phyloP scores from a whole-genome alignment of 148 eudicot species.

The Amaranthus cruentus region DNA sequence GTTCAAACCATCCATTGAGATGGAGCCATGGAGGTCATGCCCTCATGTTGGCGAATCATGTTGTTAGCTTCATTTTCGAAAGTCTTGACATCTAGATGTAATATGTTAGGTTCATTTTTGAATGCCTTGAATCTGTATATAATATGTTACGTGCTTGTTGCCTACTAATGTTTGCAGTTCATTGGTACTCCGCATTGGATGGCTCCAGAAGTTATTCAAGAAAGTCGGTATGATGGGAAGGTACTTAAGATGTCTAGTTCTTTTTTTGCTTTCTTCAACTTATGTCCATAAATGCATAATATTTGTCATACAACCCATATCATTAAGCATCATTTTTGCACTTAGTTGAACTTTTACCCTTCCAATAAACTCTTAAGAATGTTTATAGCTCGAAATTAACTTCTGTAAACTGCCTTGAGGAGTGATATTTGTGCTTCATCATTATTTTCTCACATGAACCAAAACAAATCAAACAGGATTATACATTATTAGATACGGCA shows the following conservation, averaged over 20 bases:
- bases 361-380: too few species aligned
- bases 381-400: too few species aligned
- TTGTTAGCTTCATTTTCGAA: neutral
- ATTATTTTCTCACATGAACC: too few species aligned
- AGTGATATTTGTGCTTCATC: too few species aligned
- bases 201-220: slow-evolving; percentile 99
- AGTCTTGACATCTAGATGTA: neutral
- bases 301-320: neutral
- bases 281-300: neutral
- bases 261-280: neutral
- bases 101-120: neutral
- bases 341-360: too few species aligned
- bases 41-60: neutral
- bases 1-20: too few species aligned
- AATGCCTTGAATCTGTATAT: neutral
- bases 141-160: neutral
- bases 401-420: too few species aligned
- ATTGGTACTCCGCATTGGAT: slow-evolving; percentile 99
- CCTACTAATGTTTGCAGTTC: slow-evolving; percentile 45
- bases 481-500: too few species aligned
- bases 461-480: too few species aligned
- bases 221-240: slow-evolving; percentile 99
- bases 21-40: neutral
- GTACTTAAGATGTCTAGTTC: slow-evolving; percentile 33
- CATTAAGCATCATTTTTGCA: neutral